Percentiles rank a stretch among this genome's conserved stretches.
These are phyloP conservation scores for Cladosporium sp. DNA, from an alignment of 2,329 filamentous ascomycete genomes.

Conservation along the genomic window DNA sequence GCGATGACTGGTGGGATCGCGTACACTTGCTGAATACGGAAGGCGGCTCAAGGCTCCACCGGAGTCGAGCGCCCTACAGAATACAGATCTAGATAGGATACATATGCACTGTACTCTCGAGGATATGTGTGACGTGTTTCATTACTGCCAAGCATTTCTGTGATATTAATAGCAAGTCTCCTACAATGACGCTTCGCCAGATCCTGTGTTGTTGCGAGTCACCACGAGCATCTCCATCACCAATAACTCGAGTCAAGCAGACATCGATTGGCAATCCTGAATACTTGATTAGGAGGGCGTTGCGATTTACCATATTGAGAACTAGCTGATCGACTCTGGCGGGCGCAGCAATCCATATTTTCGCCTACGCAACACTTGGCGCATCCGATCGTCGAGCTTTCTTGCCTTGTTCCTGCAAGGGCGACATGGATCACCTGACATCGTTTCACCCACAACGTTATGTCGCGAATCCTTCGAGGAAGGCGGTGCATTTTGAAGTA, in stretches of 20 bases:
- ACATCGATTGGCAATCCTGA: neutral
- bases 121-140: no score
- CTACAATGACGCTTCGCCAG: neutral
- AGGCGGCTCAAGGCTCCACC: neutral
- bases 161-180: neutral
- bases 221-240: neutral
- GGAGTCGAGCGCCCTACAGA: neutral
- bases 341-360: neutral
- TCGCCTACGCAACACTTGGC: slow-evolving; percentile 7
- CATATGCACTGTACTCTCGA: neutral
- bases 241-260: neutral
- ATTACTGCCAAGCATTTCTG: neutral
- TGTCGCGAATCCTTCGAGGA: slow-evolving; percentile 13
- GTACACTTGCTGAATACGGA: neutral
- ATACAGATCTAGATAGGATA: neutral
- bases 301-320: neutral
- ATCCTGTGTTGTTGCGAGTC: neutral
- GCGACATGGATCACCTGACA: slow-evolving; percentile 3
- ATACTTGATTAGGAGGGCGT: neutral
- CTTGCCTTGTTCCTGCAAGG: slow-evolving; percentile 6
- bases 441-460: neutral
- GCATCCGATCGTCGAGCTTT: neutral
- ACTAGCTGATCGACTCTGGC: neutral
- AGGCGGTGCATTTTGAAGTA: neutral
- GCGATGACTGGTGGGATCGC: neutral